These are phyloP conservation scores for Polyporus arcularius DNA, from an alignment of 768 basidiomycete species.

Conservation along the genomic window DNA sequence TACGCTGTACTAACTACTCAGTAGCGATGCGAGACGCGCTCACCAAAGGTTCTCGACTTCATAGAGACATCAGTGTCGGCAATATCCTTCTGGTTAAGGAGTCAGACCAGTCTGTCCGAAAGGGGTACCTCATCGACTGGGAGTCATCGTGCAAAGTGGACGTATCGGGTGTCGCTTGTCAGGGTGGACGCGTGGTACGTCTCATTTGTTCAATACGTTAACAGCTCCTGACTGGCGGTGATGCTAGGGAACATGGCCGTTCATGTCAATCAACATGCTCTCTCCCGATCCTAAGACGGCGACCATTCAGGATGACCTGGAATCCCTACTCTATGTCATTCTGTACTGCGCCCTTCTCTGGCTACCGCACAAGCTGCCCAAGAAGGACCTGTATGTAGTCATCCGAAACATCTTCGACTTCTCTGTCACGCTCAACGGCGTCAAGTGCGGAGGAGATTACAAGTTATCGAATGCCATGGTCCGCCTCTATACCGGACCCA, in stretches of 20 bases:
- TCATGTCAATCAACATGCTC: conserved; percentile 6
- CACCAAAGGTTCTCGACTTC: not conserved
- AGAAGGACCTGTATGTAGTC: not conserved
- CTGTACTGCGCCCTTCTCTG: conserved; percentile 6
- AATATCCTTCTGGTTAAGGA: conserved; percentile 10
- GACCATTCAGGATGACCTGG: conserved; percentile 17
- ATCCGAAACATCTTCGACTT: not conserved
- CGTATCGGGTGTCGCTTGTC: not conserved
- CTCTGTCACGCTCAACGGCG: not conserved
- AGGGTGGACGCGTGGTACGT: not conserved
- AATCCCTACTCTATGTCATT: conserved; percentile 11
- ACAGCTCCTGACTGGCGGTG: too few relatives aligned
- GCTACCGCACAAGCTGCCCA: not conserved
- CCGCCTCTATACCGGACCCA: not conserved
- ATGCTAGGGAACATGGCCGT: conserved; percentile 11
- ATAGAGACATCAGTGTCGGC: conserved; percentile 13
- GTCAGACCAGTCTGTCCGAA: not conserved
- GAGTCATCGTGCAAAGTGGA: conserved; percentile 1
- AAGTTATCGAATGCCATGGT: not conserved
- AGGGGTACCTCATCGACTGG: conserved; percentile 13
- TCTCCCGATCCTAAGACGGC: not conserved
- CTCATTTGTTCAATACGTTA: not conserved
- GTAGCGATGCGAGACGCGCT: conserved; percentile 7
- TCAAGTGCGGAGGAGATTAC: not conserved
- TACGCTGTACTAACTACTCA: not conserved